phyloP scores from a whole-genome alignment of 495 filamentous ascomycete species.

The Penicillium egyptiacum region DNA sequence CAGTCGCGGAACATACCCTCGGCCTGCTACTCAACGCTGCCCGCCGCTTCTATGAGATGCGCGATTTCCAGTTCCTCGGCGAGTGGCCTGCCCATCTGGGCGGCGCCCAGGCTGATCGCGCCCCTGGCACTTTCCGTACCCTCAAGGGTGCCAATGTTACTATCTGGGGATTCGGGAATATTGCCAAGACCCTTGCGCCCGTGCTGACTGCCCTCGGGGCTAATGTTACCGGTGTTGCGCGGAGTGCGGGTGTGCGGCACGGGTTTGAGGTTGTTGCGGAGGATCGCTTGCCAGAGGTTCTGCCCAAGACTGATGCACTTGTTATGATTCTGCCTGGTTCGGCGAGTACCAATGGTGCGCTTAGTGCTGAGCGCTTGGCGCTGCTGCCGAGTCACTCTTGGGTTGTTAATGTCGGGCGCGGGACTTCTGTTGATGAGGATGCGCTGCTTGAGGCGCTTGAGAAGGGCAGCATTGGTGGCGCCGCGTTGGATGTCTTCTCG shows the following conservation, averaged over 20 bases:
- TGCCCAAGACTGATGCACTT: slow-evolving; percentile 31
- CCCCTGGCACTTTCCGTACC: slow-evolving; percentile 55
- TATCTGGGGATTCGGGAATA: slow-evolving; percentile 38
- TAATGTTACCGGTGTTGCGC: slow-evolving; percentile 28
- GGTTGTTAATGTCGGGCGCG: slow-evolving; percentile 69
- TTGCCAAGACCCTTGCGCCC: slow-evolving; percentile 36
- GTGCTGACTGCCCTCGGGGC: slow-evolving; percentile 27
- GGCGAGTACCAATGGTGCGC: slow-evolving; percentile 24
- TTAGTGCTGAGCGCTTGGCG: slow-evolving; percentile 29
- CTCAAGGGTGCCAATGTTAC: slow-evolving; percentile 47
- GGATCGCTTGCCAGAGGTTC: slow-evolving; percentile 25
- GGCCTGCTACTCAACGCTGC: slow-evolving; percentile 52
- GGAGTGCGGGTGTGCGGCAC: slow-evolving; percentile 27
- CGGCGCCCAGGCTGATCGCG: slow-evolving; percentile 43
- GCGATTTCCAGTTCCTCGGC: slow-evolving; percentile 52
- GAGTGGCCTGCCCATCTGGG: slow-evolving; percentile 59
- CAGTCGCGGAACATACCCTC: slow-evolving; percentile 60
- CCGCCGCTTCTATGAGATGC: slow-evolving; percentile 57
- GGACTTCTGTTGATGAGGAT: slow-evolving; percentile 66
- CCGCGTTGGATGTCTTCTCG: slow-evolving; percentile 67
- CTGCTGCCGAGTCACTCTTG: slow-evolving; percentile 56
- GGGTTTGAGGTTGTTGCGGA: slow-evolving; percentile 48
- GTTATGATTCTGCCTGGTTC: slow-evolving; percentile 35
- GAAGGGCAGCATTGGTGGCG: slow-evolving; percentile 47
- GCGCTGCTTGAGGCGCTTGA: slow-evolving; percentile 65